Percentiles rank a stretch among this genome's conserved stretches.
Conservation (phyloP, 768 basidiomycete species). For the Russula olivacea region DNA sequence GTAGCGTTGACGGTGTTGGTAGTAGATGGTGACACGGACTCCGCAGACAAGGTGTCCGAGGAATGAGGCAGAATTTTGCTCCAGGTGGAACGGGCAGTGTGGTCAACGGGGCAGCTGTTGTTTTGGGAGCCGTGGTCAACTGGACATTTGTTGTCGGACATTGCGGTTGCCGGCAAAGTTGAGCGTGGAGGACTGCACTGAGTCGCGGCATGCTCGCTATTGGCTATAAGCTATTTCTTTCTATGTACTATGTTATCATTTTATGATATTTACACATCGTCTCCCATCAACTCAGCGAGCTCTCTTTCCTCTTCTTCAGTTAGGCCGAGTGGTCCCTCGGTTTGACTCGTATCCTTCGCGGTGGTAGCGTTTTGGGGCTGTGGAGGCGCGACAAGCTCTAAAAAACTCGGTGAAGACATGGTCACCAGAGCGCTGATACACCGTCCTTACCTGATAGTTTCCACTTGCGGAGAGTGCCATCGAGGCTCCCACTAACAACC, state of each 20-base stretch:
- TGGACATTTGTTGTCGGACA: constrained; percentile 19
- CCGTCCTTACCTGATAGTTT: constrained; percentile 48
- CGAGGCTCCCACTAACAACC: constrained; percentile 79
- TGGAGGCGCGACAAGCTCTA: constrained; percentile 9
- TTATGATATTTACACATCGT: constrained; percentile 17
- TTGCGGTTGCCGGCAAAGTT: background rate
- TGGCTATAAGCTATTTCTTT: too few species aligned
- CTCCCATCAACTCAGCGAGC: constrained; percentile 69
- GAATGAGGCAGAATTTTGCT: constrained; percentile 27
- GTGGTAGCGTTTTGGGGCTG: background rate
- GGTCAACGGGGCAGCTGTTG: constrained; percentile 33
- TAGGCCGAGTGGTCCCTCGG: constrained; percentile 35
- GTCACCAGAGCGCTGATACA: background rate
- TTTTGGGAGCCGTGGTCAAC: constrained; percentile 13
- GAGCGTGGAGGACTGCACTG: too few species aligned
- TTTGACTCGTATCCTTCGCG: background rate
- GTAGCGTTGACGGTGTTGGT: background rate
- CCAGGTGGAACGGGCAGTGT: constrained; percentile 33
- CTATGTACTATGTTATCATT: background rate
- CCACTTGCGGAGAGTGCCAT: constrained; percentile 87
- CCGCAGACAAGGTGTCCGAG: constrained; percentile 20
- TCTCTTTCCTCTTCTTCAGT: constrained; percentile 90
- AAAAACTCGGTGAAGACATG: background rate
- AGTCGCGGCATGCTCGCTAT: too few species aligned
- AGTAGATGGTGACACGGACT: background rate